Evolutionary conservation across 2,329 filamentous ascomycete genomes (phyloP), one percentile per base, ranked within the genome.

Genomic region (Fonsecaea pedrosoi): DNA sequence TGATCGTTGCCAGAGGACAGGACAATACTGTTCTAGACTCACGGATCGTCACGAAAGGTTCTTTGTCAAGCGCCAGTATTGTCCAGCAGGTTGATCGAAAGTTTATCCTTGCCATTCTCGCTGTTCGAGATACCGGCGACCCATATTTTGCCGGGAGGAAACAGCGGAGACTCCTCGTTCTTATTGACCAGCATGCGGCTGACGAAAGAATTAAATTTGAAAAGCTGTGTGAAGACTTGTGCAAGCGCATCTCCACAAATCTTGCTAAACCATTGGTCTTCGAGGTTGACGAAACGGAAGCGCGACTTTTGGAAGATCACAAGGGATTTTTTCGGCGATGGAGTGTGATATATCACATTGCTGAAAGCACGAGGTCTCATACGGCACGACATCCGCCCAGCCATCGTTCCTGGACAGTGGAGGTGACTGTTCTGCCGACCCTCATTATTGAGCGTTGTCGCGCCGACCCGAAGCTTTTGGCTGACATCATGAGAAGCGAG

Each of bases 141-240:
- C 45, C 45, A 12, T 50, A 30, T 15, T 50, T 10, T 21, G 48
- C 40, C 40, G 50, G 40, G 12, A n/a, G 37, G 7, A 4, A 1
- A 12, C 5, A 21, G 67, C 45, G 60, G 4, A 54, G 15, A 18
- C 72, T 88, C 1, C 80, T 98, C 4, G 84, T 96, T 0, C 82
- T 97, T 45, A 84, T 97, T 5, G 95, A 99, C 74, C 95, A 99
- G 74, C 95, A 99, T 75, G 95, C 95, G 0, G 95, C 94, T 2
- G 94, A 97, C 75, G 95, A 99, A 80, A 86, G 95, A 54, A 88
- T 91, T 69, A 88, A 89, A 1, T 85, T 98, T 0, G 95, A 99
- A 75, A 76, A 78, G 0, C 82, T 99, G 0, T 87, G 96, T 75
- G 69, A 75, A 30, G 83, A 87, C 2, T 78, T 91, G 37, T 87